Percentiles rank a stretch among this genome's conserved stretches.
Evolutionary conservation across 306 rosid genomes (phyloP).

Genomic region (Prunus dulcis): DNA sequence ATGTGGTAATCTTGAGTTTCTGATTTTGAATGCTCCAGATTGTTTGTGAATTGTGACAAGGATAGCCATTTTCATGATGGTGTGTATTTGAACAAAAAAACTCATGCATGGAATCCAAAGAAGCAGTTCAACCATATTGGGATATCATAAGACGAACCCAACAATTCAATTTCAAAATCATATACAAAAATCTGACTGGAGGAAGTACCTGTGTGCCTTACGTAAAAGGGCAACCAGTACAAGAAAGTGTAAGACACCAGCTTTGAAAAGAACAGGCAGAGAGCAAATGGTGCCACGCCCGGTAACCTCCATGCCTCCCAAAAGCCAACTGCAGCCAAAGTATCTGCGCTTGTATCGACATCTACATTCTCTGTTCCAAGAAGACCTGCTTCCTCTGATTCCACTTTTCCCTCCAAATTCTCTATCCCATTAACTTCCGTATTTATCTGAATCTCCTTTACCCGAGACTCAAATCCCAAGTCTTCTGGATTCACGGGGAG

Average conservation of each 20-base stretch:
- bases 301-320: slow-evolving; percentile 91
- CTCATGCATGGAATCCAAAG: too few species aligned
- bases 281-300: slow-evolving; percentile 75
- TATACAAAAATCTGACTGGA: neutral
- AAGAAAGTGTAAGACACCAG: slow-evolving; percentile 90
- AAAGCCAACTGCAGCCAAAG: slow-evolving; percentile 81
- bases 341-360: neutral
- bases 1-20: too few species aligned
- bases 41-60: too few species aligned
- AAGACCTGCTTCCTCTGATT: slow-evolving; percentile 64
- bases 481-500: slow-evolving; percentile 71
- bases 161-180: neutral
- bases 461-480: slow-evolving; percentile 55
- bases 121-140: too few species aligned
- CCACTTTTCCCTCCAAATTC: slow-evolving; percentile 39
- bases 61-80: neutral
- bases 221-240: slow-evolving; percentile 92
- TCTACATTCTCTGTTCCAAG: slow-evolving; percentile 38
- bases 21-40: too few species aligned
- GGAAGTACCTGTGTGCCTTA: slow-evolving; percentile 59
- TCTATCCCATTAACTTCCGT: slow-evolving; percentile 27
- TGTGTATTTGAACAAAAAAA: neutral
- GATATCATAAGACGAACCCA: too few species aligned
- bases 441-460: slow-evolving; percentile 47
- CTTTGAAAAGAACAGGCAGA: slow-evolving; percentile 92